Percentiles rank a stretch among this genome's conserved stretches.
phyloP scores from a whole-genome alignment of 768 basidiomycete species.

The Gymnopilus dilepis region DNA sequence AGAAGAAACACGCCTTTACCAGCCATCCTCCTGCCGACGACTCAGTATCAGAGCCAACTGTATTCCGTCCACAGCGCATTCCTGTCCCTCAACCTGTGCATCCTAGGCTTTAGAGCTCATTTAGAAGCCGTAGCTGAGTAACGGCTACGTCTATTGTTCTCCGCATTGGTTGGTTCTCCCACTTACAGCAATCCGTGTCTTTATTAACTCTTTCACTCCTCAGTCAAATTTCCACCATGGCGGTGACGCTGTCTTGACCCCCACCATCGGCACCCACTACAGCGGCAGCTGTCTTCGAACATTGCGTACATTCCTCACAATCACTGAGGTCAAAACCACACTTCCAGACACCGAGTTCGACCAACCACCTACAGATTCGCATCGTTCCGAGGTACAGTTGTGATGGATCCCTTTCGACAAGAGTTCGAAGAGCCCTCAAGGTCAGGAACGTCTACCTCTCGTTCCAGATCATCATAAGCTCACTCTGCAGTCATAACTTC shows the following conservation, averaged over 20 bases:
- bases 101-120: not conserved
- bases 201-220: not conserved
- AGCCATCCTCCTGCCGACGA: not conserved
- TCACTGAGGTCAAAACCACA: no score
- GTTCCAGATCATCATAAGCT: no score
- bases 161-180: not conserved
- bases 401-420: not conserved
- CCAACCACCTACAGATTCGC: no score
- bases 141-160: not conserved
- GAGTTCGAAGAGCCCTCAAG: not conserved
- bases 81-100: not conserved
- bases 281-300: no score
- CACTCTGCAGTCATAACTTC: not conserved
- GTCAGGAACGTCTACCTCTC: not conserved
- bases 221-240: no score
- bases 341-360: no score
- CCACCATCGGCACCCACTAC: not conserved
- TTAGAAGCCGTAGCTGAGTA: not conserved
- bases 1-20: constrained; percentile 5
- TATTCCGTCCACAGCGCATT: not conserved
- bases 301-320: no score
- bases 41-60: not conserved
- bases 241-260: not conserved
- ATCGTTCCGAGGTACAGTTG: no score
- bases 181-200: not conserved